Percentiles rank a stretch among this genome's conserved stretches.
phyloP scores from a whole-genome alignment of 169 alveolate species.

The Pseudocohnilembus persalinus region DNA sequence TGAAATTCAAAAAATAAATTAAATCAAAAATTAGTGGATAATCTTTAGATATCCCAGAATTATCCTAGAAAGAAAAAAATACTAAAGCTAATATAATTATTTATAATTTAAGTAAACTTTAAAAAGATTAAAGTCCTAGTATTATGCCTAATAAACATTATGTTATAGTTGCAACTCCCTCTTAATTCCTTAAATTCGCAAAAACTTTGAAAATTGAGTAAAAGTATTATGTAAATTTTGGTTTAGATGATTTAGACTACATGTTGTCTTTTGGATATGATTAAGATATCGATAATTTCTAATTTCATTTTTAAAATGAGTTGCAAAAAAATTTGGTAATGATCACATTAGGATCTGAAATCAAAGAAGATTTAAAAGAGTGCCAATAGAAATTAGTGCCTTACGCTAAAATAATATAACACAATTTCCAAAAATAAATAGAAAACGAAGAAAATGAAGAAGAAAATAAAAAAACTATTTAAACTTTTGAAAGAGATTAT shows the following conservation, averaged over 20 bases:
- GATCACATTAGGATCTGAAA: not conserved
- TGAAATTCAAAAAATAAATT: not conserved
- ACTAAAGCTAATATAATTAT: not conserved
- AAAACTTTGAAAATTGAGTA: constrained; percentile 4
- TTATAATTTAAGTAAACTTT: no score
- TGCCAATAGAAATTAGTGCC: not conserved
- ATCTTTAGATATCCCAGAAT: not conserved
- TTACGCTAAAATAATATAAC: not conserved
- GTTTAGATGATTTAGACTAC: constrained; percentile 23
- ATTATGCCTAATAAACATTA: constrained; percentile 19
- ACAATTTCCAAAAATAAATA: not conserved
- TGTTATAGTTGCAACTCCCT: constrained; percentile 3
- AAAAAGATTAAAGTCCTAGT: not conserved
- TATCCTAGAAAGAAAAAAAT: not conserved
- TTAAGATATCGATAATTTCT: constrained; percentile 14
- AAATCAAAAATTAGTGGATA: not conserved
- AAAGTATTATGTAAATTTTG: constrained; percentile 17
- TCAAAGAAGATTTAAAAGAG: constrained; percentile 4
- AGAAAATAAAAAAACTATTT: not conserved
- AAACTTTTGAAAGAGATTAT: constrained; percentile 3
- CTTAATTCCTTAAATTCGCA: constrained; percentile 24
- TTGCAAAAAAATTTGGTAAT: not conserved
- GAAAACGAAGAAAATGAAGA: constrained; percentile 16
- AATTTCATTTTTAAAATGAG: not conserved
- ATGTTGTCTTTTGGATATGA: constrained; percentile 21